These are phyloP conservation scores for Polyporus tsugae DNA, from an alignment of 1,284 basidiomycete genomes.

Conservation along the genomic window DNA sequence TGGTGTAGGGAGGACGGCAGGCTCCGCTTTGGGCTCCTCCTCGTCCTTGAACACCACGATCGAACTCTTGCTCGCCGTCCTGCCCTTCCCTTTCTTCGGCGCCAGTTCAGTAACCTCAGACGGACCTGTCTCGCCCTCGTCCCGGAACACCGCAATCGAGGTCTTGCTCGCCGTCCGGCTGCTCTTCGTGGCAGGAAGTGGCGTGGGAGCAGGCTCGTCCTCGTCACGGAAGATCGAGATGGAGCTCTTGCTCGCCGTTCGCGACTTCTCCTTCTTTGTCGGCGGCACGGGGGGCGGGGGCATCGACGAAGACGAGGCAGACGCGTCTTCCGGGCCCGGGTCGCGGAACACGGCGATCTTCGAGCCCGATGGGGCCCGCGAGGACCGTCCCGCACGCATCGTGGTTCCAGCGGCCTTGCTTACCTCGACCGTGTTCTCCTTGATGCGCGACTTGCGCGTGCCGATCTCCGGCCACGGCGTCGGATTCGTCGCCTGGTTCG, in stretches of 20 bases:
- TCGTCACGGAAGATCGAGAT: slow-evolving; percentile 65
- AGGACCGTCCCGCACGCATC: slow-evolving; percentile 61
- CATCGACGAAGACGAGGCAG: slow-evolving; percentile 19
- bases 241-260: slow-evolving; percentile 23
- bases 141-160: slow-evolving; percentile 37
- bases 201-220: slow-evolving; percentile 36
- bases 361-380: slow-evolving; percentile 54
- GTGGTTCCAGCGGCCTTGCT: slow-evolving; percentile 72
- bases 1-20: slow-evolving; percentile 52
- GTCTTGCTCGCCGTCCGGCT: slow-evolving; percentile 30
- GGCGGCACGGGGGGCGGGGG: slow-evolving; percentile 43
- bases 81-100: slow-evolving; percentile 37
- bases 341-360: slow-evolving; percentile 68
- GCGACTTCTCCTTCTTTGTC: slow-evolving; percentile 37
- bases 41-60: slow-evolving; percentile 40
- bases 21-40: slow-evolving; percentile 29
- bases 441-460: slow-evolving; percentile 75
- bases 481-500: slow-evolving; percentile 36
- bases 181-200: slow-evolving; percentile 31
- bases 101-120: slow-evolving; percentile 43
- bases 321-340: slow-evolving; percentile 41
- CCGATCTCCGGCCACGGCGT: slow-evolving; percentile 75
- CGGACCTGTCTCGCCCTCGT: slow-evolving; percentile 39
- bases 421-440: slow-evolving; percentile 76
- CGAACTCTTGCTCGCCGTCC: slow-evolving; percentile 27